Evolutionary conservation across 768 basidiomycete genomes (phyloP).

Genomic region (Boletales sp.): DNA sequence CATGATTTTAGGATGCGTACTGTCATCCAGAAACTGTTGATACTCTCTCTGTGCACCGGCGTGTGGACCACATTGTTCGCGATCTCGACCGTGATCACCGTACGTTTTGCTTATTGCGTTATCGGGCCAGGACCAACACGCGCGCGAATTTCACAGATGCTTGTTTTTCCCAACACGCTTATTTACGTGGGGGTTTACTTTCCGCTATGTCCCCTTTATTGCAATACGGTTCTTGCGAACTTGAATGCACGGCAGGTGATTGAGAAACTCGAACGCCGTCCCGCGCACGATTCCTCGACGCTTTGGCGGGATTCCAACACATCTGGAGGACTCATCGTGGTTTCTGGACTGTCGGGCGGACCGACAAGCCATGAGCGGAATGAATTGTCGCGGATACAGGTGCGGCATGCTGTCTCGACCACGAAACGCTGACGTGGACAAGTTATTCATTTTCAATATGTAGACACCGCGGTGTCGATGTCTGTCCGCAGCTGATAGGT

Average conservation of each 20-base stretch:
- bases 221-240: conserved; percentile 31
- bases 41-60: conserved; percentile 14
- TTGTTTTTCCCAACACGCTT: conserved; percentile 10
- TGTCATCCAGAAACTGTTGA: conserved; percentile 11
- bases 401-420: not conserved
- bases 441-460: not conserved
- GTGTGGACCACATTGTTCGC: conserved; percentile 15
- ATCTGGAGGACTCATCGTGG: not conserved
- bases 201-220: conserved; percentile 29
- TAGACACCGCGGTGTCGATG: conserved; percentile 5
- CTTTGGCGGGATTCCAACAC: conserved; percentile 4
- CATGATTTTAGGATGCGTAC: conserved; percentile 13
- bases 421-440: not conserved
- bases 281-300: conserved; percentile 1
- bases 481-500: not conserved
- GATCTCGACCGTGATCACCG: conserved; percentile 11
- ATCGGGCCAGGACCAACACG: not conserved
- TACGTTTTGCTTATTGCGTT: not conserved
- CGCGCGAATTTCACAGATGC: conserved; percentile 4
- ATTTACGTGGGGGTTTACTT: conserved; percentile 24
- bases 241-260: conserved; percentile 26
- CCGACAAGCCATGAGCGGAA: not conserved
- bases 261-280: conserved; percentile 8
- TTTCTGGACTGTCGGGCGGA: not conserved
- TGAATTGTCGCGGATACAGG: conserved; percentile 1